These are phyloP conservation scores for Salvia rosmarinus DNA, from an alignment of 257 asterid genomes.

Conservation along the genomic window DNA sequence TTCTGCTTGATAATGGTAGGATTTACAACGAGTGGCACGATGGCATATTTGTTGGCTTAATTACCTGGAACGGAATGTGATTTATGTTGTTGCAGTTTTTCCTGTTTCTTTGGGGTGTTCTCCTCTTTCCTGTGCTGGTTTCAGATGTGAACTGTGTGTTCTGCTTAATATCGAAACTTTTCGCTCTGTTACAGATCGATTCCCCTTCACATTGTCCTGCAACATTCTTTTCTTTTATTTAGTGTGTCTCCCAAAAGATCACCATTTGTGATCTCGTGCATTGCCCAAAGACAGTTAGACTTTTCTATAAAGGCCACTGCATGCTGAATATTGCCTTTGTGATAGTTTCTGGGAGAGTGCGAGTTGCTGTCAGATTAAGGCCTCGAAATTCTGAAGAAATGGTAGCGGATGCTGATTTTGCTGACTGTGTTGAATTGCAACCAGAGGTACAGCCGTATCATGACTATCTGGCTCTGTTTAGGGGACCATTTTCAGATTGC, in stretches of 20 bases:
- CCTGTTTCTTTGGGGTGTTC: too few relatives aligned
- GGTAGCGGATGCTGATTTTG: slow-evolving; percentile 82
- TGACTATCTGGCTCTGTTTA: background rate
- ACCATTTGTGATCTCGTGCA: slow-evolving; percentile 15
- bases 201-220: slow-evolving; percentile 8
- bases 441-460: slow-evolving; percentile 65
- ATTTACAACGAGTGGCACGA: background rate
- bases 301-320: slow-evolving; percentile 6
- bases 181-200: background rate
- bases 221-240: slow-evolving; percentile 3
- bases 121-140: background rate
- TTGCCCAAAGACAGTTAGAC: slow-evolving; percentile 7
- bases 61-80: background rate
- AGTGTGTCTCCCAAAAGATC: background rate
- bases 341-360: slow-evolving; percentile 74
- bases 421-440: slow-evolving; percentile 91
- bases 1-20: background rate
- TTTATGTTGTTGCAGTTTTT: background rate
- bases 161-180: background rate
- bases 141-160: background rate
- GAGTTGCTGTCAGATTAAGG: slow-evolving; percentile 89
- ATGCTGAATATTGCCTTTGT: slow-evolving; percentile 22
- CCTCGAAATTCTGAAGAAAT: slow-evolving; percentile 84
- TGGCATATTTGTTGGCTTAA: background rate
- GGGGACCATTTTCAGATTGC: slow-evolving; percentile 15